phyloP scores from a whole-genome alignment of 768 basidiomycete genomes.

The Phanerochaete sordida region DNA sequence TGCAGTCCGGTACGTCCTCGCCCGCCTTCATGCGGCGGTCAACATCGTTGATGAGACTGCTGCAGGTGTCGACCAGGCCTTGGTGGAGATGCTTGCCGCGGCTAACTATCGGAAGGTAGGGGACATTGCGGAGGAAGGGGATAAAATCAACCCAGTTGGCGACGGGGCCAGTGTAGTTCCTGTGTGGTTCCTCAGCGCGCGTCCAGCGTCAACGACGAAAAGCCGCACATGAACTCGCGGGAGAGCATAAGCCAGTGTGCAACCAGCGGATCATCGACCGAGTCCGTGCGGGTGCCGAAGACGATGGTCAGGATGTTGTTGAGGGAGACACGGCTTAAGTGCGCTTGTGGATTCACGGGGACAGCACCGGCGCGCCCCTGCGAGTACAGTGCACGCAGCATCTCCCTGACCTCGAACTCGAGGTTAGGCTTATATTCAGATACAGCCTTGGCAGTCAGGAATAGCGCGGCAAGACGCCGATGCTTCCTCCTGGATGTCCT shows the following conservation, averaged over 20 bases:
- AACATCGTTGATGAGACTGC: slow-evolving; percentile 36
- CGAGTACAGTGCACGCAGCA: slow-evolving; percentile 34
- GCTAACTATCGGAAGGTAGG: slow-evolving; percentile 30
- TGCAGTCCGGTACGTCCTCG: slow-evolving; percentile 39
- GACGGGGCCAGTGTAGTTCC: slow-evolving; percentile 41
- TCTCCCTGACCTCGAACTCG: slow-evolving; percentile 28
- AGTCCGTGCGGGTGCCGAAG: slow-evolving; percentile 40
- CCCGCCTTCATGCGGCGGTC: slow-evolving; percentile 33
- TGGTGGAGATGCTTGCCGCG: slow-evolving; percentile 38
- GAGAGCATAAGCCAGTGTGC: slow-evolving; percentile 33
- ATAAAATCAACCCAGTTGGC: slow-evolving; percentile 46
- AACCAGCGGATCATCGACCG: slow-evolving; percentile 35
- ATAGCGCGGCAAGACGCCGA: slow-evolving; percentile 34
- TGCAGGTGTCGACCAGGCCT: slow-evolving; percentile 35
- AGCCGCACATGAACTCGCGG: slow-evolving; percentile 39
- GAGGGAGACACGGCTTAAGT: slow-evolving; percentile 33
- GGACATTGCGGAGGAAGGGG: slow-evolving; percentile 36
- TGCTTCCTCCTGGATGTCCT: slow-evolving; percentile 34
- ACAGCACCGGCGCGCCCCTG: slow-evolving; percentile 28
- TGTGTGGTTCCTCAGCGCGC: slow-evolving; percentile 7
- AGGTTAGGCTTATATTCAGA: slow-evolving; percentile 32
- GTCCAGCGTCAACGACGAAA: neutral
- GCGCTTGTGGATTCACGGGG: slow-evolving; percentile 36
- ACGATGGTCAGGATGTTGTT: slow-evolving; percentile 42
- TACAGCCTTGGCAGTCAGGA: slow-evolving; percentile 32